A percentile compares a stretch with the other conserved stretches of the same genome.
Evolutionary conservation across 179 eudicot genomes (phyloP).

Genomic region (Silene coronaria): DNA sequence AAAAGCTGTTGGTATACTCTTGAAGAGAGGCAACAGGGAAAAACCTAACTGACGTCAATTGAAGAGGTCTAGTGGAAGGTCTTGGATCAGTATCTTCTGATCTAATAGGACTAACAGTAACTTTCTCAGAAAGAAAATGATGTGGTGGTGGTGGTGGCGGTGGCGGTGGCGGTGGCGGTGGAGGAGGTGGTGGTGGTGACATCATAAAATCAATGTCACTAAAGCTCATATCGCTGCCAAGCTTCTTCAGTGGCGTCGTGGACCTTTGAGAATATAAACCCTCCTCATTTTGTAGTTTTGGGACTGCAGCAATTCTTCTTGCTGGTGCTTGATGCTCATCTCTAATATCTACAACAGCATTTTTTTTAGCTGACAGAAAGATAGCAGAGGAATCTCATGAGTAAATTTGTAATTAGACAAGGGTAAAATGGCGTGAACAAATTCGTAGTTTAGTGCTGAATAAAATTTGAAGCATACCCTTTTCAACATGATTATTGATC

Average conservation of each 20-base stretch:
- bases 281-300: constrained; percentile 38
- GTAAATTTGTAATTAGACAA: neutral
- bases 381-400: constrained; percentile 14
- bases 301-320: constrained; percentile 34
- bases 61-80: constrained; percentile 38
- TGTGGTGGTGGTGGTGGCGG: constrained; percentile 40
- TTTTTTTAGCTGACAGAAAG: constrained; percentile 43
- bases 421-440: too few species aligned
- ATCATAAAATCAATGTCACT: constrained; percentile 60
- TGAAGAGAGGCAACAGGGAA: constrained; percentile 90
- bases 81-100: constrained; percentile 33
- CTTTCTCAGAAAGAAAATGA: constrained; percentile 41
- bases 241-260: constrained; percentile 42
- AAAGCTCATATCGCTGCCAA: constrained; percentile 47
- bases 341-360: constrained; percentile 40
- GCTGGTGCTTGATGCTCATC: constrained; percentile 46
- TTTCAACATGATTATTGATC: constrained; percentile 15
- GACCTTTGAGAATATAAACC: constrained; percentile 40
- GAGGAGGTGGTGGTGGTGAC: constrained; percentile 47
- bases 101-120: constrained; percentile 45
- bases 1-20: constrained; percentile 90
- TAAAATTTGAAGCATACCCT: constrained; percentile 10
- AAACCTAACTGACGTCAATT: constrained; percentile 58
- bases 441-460: neutral
- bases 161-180: constrained; percentile 16